Conservation (phyloP, 164 flowering plant genomes). For the Saururus chinensis region DNA sequence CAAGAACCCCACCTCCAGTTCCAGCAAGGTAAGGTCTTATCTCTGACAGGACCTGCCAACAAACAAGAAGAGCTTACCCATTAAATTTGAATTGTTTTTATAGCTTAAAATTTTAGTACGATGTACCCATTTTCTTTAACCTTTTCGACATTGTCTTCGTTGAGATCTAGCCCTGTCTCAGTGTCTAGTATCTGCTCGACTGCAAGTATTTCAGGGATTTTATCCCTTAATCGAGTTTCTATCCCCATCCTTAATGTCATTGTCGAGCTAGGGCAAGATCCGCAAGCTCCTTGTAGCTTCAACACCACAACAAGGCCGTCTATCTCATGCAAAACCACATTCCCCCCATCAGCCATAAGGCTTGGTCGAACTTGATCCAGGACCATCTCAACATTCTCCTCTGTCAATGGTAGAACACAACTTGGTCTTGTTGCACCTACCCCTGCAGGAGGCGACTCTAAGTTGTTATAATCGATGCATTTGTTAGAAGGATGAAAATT, state of each 20-base stretch:
- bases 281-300: constrained; percentile 95
- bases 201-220: constrained; percentile 71
- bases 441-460: constrained; percentile 14
- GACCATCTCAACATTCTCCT: constrained; percentile 84
- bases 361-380: constrained; percentile 79
- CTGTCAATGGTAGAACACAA: constrained; percentile 58
- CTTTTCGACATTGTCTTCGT: constrained; percentile 83
- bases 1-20: constrained; percentile 77
- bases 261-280: constrained; percentile 92
- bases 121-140: constrained; percentile 14
- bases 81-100: too few relatives aligned
- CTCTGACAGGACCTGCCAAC: constrained; percentile 68
- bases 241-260: constrained; percentile 91
- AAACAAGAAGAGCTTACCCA: too few relatives aligned
- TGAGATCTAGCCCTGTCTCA: constrained; percentile 81
- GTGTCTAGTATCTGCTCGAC: constrained; percentile 87
- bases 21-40: constrained; percentile 85
- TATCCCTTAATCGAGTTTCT: constrained; percentile 69
- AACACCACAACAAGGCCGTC: constrained; percentile 82
- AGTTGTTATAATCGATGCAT: neutral
- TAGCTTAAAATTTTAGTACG: too few relatives aligned
- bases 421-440: constrained; percentile 8
- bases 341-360: constrained; percentile 94
- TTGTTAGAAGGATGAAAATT: too few relatives aligned
- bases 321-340: constrained; percentile 84